Base-by-base conservation (phyloP, 768 basidiomycete genomes). In the Asterophora parasitica region DNA sequence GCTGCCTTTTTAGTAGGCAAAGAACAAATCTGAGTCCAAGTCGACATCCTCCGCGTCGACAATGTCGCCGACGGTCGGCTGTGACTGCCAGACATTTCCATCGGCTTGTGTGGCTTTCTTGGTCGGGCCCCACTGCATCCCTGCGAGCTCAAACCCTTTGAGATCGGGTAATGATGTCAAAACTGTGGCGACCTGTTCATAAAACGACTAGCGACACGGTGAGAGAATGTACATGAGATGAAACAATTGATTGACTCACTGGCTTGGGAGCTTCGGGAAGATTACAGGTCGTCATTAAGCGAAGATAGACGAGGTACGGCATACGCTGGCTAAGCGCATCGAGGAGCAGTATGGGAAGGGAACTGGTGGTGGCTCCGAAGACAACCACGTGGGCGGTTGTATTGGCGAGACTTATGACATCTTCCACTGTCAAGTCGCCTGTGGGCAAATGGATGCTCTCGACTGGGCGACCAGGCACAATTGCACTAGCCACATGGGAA, bases 51-150 rank as follows among this genome's bases (percentile, higher is more conserved):
- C 66, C 30, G 51, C 55, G 15, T 64, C 59, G 31, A 53, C 59
- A 42, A 57, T 52, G 42, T 61, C 59, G 41, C 52, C 56, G 38
- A 65, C 61, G 11, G 78, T 65, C 13, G 79, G 69, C 37, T 74
- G 69, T 1, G 78, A 77, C 61, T 76, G 75, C 81, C 81, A 82
- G 5, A 74, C 65, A 26, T 70, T 69, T 51, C 70, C 74, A 32
- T 69, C 61, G 27, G 74, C 68, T 44, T 72, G 63, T 40, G 70
- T 61, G 44, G 66, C 60, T 53, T 72, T 71, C 38, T 65, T 70
- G n/a, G 74, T 72, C 4, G 79, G 81, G 40, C 76, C 73, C 85
- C 86, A 89, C 54, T 83, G 83, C 66, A 88, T 79, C 28, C 87
- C 88, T 39, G 77, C 82, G 23, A 89, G 76, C 60, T 88, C 87